A percentile compares a stretch with the other conserved stretches of the same genome.
Conservation (phyloP, 1,139 yeast species). For the Debaryomyces udenii region DNA sequence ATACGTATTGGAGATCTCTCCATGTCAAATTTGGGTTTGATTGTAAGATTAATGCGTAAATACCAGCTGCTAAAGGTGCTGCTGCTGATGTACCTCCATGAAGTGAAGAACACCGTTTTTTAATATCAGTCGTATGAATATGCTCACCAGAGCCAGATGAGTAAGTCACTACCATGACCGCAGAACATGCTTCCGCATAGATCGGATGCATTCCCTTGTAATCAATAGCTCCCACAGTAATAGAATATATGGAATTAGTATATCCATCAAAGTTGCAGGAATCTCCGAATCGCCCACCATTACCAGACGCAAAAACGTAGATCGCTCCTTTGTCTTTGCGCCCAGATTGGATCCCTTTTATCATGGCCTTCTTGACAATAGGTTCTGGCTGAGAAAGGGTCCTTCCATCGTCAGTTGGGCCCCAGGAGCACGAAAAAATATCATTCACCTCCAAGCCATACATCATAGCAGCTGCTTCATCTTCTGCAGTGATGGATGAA, state of each 20-base stretch:
- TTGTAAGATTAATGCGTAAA: constrained; percentile 78
- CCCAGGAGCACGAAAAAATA: constrained; percentile 98
- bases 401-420: constrained; percentile 92
- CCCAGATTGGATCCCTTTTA: constrained; percentile 85
- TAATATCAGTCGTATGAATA: constrained; percentile 88
- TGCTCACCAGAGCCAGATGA: constrained; percentile 90
- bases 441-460: constrained; percentile 82
- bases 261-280: constrained; percentile 98
- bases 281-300: constrained; percentile 83
- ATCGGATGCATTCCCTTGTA: constrained; percentile 81
- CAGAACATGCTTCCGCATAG: constrained; percentile 92
- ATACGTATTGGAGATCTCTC: constrained; percentile 92
- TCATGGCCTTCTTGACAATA: constrained; percentile 77
- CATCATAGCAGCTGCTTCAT: constrained; percentile 87
- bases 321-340: constrained; percentile 80
- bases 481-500: constrained; percentile 76
- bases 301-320: constrained; percentile 96
- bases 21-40: constrained; percentile 88
- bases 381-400: constrained; percentile 84
- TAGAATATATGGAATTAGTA: constrained; percentile 92
- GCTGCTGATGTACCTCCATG: constrained; percentile 99
- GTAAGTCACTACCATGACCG: constrained; percentile 94
- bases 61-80: constrained; percentile 97
- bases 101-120: constrained; percentile 63
- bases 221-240: constrained; percentile 94